phyloP scores from a whole-genome alignment of 495 filamentous ascomycete species.

The Acidomyces sp. region DNA sequence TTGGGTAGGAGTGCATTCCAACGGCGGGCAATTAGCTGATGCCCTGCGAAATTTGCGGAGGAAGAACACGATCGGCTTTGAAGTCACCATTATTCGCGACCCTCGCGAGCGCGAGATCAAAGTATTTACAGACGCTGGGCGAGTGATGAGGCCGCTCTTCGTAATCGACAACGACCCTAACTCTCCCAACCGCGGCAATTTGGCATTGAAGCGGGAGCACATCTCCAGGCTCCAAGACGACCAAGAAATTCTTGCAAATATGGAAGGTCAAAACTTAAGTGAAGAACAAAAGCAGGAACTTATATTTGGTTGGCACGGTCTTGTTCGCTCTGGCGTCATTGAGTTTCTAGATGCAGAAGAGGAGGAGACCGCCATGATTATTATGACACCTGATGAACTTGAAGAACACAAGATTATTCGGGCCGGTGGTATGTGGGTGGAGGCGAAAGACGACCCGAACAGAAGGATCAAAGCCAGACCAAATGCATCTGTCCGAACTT shows the following conservation, averaged over 20 bases:
- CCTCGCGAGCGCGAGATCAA: conserved; percentile 96
- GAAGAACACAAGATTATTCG: conserved; percentile 50
- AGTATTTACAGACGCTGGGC: conserved; percentile 92
- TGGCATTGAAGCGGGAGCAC: conserved; percentile 75
- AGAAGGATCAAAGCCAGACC: conserved; percentile 74
- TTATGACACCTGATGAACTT: conserved; percentile 94
- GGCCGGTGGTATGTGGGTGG: conserved; percentile 48
- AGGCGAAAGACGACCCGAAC: conserved; percentile 51
- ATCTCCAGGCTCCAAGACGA: conserved; percentile 55
- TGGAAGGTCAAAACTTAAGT: conserved; percentile 34
- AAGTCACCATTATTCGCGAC: conserved; percentile 86
- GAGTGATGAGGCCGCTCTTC: conserved; percentile 85
- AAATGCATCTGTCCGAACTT: conserved; percentile 70
- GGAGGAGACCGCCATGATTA: conserved; percentile 96
- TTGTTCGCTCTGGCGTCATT: conserved; percentile 67
- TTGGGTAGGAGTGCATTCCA: conserved; percentile 84
- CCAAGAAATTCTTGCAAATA: conserved; percentile 36
- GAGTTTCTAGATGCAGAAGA: conserved; percentile 97
- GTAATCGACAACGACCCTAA: conserved; percentile 67
- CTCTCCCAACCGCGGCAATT: conserved; percentile 55
- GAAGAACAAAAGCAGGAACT: conserved; percentile 45
- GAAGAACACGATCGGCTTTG: conserved; percentile 62
- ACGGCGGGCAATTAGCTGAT: conserved; percentile 65
- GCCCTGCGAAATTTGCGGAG: conserved; percentile 67
- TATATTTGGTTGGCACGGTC: conserved; percentile 74